Percentiles rank a stretch among this genome's conserved stretches.
These are phyloP conservation scores for Vigna radiata DNA, from an alignment of 306 rosid genomes.

Conservation along the genomic window DNA sequence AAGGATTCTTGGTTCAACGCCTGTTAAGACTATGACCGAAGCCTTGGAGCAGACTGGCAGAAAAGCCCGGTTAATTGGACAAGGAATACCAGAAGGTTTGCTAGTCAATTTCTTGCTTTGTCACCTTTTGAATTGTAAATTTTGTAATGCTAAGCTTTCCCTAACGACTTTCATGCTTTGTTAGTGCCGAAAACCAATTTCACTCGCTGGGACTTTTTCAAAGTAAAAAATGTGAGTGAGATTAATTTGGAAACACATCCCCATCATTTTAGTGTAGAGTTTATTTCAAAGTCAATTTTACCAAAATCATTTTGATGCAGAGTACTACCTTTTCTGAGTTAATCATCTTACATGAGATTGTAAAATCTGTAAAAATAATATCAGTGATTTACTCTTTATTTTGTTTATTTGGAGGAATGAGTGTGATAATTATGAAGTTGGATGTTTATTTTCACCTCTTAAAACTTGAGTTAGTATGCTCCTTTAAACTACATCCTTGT, in stretches of 20 bases:
- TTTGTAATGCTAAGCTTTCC: neutral
- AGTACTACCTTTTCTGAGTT: slow-evolving; percentile 2
- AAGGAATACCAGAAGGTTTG: slow-evolving; percentile 87
- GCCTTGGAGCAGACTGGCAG: slow-evolving; percentile 88
- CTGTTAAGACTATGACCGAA: slow-evolving; percentile 87
- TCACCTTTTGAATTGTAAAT: neutral
- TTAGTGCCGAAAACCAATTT: neutral
- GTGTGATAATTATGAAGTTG: slow-evolving; percentile 12
- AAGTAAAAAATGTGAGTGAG: neutral
- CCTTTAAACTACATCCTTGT: slow-evolving; percentile 3
- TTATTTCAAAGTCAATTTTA: neutral
- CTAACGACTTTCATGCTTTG: neutral
- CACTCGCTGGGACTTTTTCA: neutral
- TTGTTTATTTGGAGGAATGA: slow-evolving; percentile 6
- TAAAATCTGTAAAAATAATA: slow-evolving; percentile 17
- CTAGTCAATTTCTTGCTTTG: slow-evolving; percentile 18
- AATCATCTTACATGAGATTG: slow-evolving; percentile 16
- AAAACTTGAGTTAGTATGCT: slow-evolving; percentile 17
- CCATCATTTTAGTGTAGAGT: neutral
- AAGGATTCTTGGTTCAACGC: slow-evolving; percentile 81
- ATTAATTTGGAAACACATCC: neutral
- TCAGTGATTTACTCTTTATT: slow-evolving; percentile 5
- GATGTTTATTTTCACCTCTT: neutral
- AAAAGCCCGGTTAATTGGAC: slow-evolving; percentile 86
- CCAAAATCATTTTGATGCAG: neutral